phyloP scores from a whole-genome alignment of 2,329 filamentous ascomycete genomes.

The Drechslera avenae region DNA sequence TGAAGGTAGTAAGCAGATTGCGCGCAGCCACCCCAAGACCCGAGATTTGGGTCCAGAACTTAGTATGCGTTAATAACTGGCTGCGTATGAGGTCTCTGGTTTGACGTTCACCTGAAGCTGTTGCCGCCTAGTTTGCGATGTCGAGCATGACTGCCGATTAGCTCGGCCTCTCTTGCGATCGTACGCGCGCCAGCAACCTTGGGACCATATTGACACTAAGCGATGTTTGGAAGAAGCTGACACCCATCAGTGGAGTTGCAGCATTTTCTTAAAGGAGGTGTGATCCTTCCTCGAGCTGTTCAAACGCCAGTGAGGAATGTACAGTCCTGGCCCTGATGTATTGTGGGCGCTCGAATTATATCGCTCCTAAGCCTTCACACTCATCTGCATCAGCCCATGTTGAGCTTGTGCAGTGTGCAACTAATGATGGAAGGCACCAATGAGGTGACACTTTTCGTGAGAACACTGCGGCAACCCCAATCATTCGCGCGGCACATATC shows the following conservation, averaged over 20 bases:
- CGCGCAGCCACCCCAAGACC: neutral
- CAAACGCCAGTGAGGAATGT: neutral
- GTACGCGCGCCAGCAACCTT: no score
- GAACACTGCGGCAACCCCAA: neutral
- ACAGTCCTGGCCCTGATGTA: neutral
- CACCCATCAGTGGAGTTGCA: no score
- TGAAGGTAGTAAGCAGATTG: constrained; percentile 5
- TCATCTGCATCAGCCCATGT: neutral
- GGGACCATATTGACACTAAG: neutral
- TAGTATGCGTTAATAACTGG: no score
- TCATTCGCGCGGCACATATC: neutral
- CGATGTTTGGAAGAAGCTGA: neutral
- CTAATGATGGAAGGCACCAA: neutral
- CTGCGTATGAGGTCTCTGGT: neutral
- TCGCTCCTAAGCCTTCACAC: neutral
- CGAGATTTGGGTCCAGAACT: neutral
- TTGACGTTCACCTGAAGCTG: no score
- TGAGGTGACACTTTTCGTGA: neutral
- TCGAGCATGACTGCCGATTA: no score
- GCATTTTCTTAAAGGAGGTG: no score
- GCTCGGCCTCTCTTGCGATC: no score
- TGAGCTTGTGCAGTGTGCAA: neutral
- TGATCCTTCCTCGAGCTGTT: neutral
- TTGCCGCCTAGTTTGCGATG: no score
- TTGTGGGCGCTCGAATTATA: neutral